These are phyloP conservation scores for Mortierella hygrophila DNA, from an alignment of 192 early-diverging fungal genomes.

Conservation along the genomic window DNA sequence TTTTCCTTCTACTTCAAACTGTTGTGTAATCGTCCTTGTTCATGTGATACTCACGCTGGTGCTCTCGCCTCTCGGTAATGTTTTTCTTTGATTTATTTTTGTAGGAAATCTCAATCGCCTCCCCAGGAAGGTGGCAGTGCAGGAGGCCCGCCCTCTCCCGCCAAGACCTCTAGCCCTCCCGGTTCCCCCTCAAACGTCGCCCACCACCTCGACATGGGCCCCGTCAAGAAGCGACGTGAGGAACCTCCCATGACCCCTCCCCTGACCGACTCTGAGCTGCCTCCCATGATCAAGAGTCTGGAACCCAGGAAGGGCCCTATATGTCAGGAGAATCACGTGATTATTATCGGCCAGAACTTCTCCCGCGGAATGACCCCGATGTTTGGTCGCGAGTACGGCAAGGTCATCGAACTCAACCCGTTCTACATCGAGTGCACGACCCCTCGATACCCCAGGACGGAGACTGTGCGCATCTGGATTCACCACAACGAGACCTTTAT, in stretches of 20 bases:
- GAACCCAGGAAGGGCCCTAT: slow-evolving; percentile 45
- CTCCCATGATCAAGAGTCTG: slow-evolving; percentile 40
- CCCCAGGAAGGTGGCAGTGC: slow-evolving; percentile 42
- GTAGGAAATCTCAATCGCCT: slow-evolving; percentile 52
- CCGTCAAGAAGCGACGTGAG: slow-evolving; percentile 43
- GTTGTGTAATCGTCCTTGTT: slow-evolving; percentile 13
- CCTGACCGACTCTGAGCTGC: slow-evolving; percentile 19
- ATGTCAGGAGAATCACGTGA: slow-evolving; percentile 55
- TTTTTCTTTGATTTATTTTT: neutral
- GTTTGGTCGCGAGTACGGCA: slow-evolving; percentile 46
- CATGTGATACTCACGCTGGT: neutral
- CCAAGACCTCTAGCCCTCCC: slow-evolving; percentile 54
- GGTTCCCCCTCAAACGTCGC: slow-evolving; percentile 29
- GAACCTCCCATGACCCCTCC: slow-evolving; percentile 43
- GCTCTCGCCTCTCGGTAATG: neutral
- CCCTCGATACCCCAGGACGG: slow-evolving; percentile 41
- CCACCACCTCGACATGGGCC: slow-evolving; percentile 23
- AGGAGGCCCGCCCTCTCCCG: slow-evolving; percentile 46
- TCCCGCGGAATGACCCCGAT: slow-evolving; percentile 51
- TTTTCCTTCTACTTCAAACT: neutral
- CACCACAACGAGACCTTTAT: slow-evolving; percentile 45
- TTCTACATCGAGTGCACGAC: slow-evolving; percentile 54
- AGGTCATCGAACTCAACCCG: slow-evolving; percentile 47
- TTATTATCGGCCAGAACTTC: slow-evolving; percentile 54
- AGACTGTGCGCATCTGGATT: slow-evolving; percentile 43